Evolutionary conservation across 176 grass and related monocot genomes (phyloP).

Genomic region (Avena eriantha): DNA sequence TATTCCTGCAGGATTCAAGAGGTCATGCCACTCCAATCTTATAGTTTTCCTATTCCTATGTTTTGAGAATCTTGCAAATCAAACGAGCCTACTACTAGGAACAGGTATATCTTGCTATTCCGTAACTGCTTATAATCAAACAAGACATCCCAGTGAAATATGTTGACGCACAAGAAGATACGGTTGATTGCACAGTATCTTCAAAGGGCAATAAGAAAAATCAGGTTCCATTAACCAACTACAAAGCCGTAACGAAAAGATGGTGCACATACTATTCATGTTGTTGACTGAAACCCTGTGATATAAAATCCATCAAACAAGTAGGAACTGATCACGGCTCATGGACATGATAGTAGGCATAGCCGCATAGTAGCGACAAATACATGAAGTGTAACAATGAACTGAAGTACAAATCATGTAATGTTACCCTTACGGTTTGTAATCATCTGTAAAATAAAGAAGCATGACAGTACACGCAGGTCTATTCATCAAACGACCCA

Average conservation of each 20-base stretch:
- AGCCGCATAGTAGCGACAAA: not conserved
- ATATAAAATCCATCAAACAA: not conserved
- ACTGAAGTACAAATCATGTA: not conserved
- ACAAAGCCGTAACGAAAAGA: not conserved
- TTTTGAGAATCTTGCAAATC: no score
- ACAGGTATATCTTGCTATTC: not conserved
- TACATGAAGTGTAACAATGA: not conserved
- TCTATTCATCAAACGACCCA: not conserved
- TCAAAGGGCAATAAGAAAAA: not conserved
- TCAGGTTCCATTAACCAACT: not conserved
- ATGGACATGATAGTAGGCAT: not conserved
- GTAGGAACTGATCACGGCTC: slow-evolving; percentile 9
- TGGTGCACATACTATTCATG: not conserved
- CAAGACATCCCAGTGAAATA: slow-evolving; percentile 14
- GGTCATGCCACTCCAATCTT: no score
- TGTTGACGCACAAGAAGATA: not conserved
- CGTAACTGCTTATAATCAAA: slow-evolving; percentile 2
- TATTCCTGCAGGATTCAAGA: no score
- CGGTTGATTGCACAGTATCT: not conserved
- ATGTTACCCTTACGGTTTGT: not conserved
- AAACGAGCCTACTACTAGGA: not conserved
- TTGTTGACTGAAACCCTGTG: not conserved
- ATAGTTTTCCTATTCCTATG: no score
- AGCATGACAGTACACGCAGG: not conserved
- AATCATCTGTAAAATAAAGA: not conserved